Base-by-base conservation (phyloP, 768 basidiomycete species). In the Lactarius pseudohatsudake region DNA sequence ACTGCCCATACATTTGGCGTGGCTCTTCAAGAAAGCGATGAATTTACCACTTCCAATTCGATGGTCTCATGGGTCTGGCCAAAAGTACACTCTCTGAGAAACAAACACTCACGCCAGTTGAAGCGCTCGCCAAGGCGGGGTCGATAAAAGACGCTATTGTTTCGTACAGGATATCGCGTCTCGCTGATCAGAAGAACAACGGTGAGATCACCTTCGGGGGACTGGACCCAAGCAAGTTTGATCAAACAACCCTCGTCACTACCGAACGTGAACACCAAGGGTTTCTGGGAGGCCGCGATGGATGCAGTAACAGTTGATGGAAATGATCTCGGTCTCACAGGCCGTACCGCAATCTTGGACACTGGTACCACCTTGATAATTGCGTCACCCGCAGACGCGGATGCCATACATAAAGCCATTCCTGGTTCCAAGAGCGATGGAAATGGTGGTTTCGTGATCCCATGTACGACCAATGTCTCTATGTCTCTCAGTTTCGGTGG, bases 121-220 rank as follows among this genome's bases (percentile, higher is more conserved):
- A 94, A 76, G 76, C 88, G 1, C 80, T 95, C 38, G 86, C 85
- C 1, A 67, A 78, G 26, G 78, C 78, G 7, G 85, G 85, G 38
- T 77, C 85, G 61, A 86, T 94, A 64, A 68, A 77, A 34, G 79
- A 82, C 8, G 82, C 90, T 2, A 88, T 94, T 72, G 84, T 86
- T 11, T 90, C 91, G 10, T 93, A 84, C 84, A 93, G 90, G 78
- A 86, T 96, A 64, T 81, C 90, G 2, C 89, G 93, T 64, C 77
- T 88, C 40, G 80, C 83, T 10, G 91, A 94, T 73, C 77, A 82
- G 71, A 75, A 79, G 73, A 88, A 89, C 70, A 88, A 92, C 70
- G 92, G 92, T 59, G 83, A 92, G 77, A 82, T 94, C 65, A 92
- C 92, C 9, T 90, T 95, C 69, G 93, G 92, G 41, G 88, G 83